Evolutionary conservation across 2,329 filamentous ascomycete genomes (phyloP).

Genomic region (Fusarium piperis): DNA sequence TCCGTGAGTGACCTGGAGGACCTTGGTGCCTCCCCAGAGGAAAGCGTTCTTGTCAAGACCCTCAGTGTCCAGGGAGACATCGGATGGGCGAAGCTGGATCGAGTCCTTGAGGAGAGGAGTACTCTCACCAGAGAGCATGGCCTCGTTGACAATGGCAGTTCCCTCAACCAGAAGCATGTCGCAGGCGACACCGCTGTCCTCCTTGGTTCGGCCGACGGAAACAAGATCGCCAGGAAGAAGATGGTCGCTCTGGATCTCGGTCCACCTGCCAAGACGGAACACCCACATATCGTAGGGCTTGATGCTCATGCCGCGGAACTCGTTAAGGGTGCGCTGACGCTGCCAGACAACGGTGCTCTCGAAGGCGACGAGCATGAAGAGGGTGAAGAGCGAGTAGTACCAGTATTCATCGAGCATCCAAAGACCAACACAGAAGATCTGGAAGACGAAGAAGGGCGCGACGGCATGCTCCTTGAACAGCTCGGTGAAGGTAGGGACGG

Average conservation of each 20-base stretch:
- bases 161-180: conserved; percentile 97
- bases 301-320: conserved; percentile 99
- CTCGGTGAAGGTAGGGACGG: conserved; percentile 93
- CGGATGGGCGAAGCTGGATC: conserved; percentile 84
- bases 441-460: conserved; percentile 98
- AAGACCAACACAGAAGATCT: conserved; percentile 96
- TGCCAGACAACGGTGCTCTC: conserved; percentile 99
- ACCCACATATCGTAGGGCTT: conserved; percentile 97
- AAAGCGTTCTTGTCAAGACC: conserved; percentile 97
- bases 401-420: conserved; percentile 99
- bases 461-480: conserved; percentile 98
- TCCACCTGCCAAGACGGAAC: conserved; percentile 87
- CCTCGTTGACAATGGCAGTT: conserved; percentile 97
- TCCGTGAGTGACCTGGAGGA: conserved; percentile 92
- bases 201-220: conserved; percentile 92
- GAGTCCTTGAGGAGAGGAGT: conserved; percentile 97
- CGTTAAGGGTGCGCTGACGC: conserved; percentile 91
- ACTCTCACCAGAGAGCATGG: conserved; percentile 98
- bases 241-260: conserved; percentile 87
- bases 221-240: conserved; percentile 93
- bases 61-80: conserved; percentile 84
- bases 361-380: conserved; percentile 97
- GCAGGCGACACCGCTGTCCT: conserved; percentile 95
- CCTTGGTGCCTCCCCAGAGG: conserved; percentile 96
- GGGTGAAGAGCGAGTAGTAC: conserved; percentile 99